These are phyloP conservation scores for Russula earlei DNA, from an alignment of 768 basidiomycete genomes.

Conservation along the genomic window DNA sequence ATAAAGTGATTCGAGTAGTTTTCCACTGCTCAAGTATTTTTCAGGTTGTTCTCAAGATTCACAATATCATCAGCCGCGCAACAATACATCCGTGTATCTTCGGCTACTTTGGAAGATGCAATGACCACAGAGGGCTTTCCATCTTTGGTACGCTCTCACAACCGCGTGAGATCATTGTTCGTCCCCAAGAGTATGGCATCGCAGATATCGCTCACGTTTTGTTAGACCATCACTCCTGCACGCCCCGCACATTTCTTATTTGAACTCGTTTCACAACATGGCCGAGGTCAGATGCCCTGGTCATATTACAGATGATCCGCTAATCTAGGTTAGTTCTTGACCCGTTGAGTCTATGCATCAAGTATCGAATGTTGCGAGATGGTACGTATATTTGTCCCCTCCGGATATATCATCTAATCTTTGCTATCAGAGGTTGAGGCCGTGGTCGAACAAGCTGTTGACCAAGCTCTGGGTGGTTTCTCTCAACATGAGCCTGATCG, in stretches of 20 bases:
- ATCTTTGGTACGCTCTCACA: slow-evolving; percentile 41
- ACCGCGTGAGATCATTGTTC: slow-evolving; percentile 41
- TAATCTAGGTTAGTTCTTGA: slow-evolving; percentile 41
- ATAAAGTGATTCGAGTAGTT: not conserved
- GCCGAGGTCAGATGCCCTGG: slow-evolving; percentile 40
- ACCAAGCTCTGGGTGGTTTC: slow-evolving; percentile 32
- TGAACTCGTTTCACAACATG: slow-evolving; percentile 54
- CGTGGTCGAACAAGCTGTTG: slow-evolving; percentile 44
- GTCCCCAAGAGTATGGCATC: slow-evolving; percentile 19
- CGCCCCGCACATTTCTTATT: slow-evolving; percentile 78
- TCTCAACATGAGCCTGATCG: slow-evolving; percentile 31
- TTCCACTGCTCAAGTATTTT: not conserved
- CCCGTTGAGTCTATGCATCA: slow-evolving; percentile 52
- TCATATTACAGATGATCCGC: not conserved
- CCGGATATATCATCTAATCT: not conserved
- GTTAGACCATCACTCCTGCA: slow-evolving; percentile 63
- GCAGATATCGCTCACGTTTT: slow-evolving; percentile 3
- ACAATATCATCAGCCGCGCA: slow-evolving; percentile 75
- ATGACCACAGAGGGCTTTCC: slow-evolving; percentile 39
- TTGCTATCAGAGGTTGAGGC: slow-evolving; percentile 53
- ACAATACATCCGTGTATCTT: slow-evolving; percentile 68
- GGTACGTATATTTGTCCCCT: slow-evolving; percentile 36
- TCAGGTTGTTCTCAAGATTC: slow-evolving; percentile 83
- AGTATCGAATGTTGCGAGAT: slow-evolving; percentile 74
- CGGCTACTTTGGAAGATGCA: slow-evolving; percentile 44